Conservation (phyloP, 768 basidiomycete species). For the Boletus patriciae region DNA sequence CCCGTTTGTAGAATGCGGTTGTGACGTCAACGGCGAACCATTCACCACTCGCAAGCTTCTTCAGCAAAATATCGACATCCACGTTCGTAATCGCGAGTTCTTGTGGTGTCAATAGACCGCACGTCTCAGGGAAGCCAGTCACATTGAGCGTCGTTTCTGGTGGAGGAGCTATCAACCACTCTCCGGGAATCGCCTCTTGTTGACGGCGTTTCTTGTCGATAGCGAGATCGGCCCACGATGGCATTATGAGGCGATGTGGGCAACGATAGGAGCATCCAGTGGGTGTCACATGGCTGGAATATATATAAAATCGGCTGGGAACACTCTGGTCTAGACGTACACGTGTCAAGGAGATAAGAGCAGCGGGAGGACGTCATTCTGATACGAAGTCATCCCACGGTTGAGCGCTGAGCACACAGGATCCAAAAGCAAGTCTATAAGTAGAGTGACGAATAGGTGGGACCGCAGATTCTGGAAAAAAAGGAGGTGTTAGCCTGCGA, state of each 20-base stretch:
- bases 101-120: slow-evolving; percentile 53
- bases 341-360: slow-evolving; percentile 5
- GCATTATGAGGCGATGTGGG: slow-evolving; percentile 4
- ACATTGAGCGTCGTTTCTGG: slow-evolving; percentile 52
- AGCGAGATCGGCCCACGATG: slow-evolving; percentile 51
- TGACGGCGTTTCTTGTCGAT: slow-evolving; percentile 55
- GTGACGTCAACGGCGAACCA: slow-evolving; percentile 72
- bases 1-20: slow-evolving; percentile 73
- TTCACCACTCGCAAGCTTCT: slow-evolving; percentile 49
- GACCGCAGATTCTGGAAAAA: slow-evolving; percentile 11
- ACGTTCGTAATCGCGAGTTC: slow-evolving; percentile 64
- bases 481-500: slow-evolving; percentile 19
- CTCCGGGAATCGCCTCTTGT: slow-evolving; percentile 55
- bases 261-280: not conserved
- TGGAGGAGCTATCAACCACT: slow-evolving; percentile 59
- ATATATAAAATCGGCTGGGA: slow-evolving; percentile 5
- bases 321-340: not conserved
- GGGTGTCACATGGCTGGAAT: not conserved
- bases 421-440: not conserved
- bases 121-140: slow-evolving; percentile 50
- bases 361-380: not conserved
- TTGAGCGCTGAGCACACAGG: not conserved
- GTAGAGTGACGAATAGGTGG: not conserved
- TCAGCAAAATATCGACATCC: slow-evolving; percentile 45
- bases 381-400: not conserved